Evolutionary conservation across 345 rosid genomes (phyloP).

Genomic region (Aquilaria malaccensis): DNA sequence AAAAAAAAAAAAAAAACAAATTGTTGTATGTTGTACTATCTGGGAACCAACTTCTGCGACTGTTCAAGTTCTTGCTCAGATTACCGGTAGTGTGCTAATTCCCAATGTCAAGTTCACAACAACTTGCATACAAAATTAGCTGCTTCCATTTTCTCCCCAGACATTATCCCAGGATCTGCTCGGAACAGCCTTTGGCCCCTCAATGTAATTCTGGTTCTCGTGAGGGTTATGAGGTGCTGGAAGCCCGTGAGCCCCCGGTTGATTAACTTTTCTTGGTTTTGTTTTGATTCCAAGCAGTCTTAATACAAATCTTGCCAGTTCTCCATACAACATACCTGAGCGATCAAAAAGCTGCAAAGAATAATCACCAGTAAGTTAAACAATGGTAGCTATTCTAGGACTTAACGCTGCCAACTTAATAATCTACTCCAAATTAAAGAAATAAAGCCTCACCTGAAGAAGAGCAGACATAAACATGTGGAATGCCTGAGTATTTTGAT

Average conservation of each 20-base stretch:
- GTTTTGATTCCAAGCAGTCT: slow-evolving; percentile 78
- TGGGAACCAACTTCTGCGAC: no score
- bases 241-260: slow-evolving; percentile 53
- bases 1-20: no score
- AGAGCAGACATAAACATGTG: slow-evolving; percentile 91
- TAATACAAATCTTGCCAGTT: slow-evolving; percentile 86
- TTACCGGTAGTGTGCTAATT: no score
- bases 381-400: background rate
- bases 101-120: no score
- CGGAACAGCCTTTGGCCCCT: slow-evolving; percentile 75
- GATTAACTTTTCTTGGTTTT: slow-evolving; percentile 60
- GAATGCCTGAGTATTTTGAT: slow-evolving; percentile 85
- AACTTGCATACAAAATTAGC: slow-evolving; percentile 13
- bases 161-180: slow-evolving; percentile 85
- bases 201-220: slow-evolving; percentile 54
- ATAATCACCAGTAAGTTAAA: slow-evolving; percentile 6
- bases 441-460: slow-evolving; percentile 59
- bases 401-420: background rate
- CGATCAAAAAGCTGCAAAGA: slow-evolving; percentile 84
- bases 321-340: slow-evolving; percentile 79
- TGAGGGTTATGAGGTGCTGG: slow-evolving; percentile 48
- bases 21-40: no score
- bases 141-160: slow-evolving; percentile 46
- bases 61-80: no score
- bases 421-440: background rate